These are phyloP conservation scores for Cytospora piceicola DNA, from an alignment of 2,329 filamentous ascomycete genomes.

Conservation along the genomic window DNA sequence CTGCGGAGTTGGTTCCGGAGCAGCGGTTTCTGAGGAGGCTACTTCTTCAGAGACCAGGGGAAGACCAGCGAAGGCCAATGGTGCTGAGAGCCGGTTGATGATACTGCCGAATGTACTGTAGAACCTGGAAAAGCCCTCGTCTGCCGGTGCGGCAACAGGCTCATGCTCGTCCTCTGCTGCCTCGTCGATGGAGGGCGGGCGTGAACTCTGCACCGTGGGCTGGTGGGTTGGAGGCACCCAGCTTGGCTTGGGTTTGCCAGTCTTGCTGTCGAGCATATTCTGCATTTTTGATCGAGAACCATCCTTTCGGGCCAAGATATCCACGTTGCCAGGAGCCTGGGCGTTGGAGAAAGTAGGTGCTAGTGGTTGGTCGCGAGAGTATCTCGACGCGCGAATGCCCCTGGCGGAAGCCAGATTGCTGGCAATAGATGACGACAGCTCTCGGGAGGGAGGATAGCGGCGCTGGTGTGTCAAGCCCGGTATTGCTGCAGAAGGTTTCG, in stretches of 20 bases:
- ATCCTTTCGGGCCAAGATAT: conserved; percentile 57
- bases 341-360: conserved; percentile 75
- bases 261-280: conserved; percentile 55
- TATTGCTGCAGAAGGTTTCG: conserved; percentile 37
- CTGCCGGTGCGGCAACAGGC: conserved; percentile 43
- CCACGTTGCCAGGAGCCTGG: conserved; percentile 72
- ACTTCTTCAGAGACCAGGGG: conserved; percentile 68
- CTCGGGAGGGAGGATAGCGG: conserved; percentile 63
- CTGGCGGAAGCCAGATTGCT: conserved; percentile 85
- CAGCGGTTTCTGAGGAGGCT: conserved; percentile 37
- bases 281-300: conserved; percentile 58
- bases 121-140: conserved; percentile 87
- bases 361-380: conserved; percentile 65
- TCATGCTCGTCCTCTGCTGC: conserved; percentile 38
- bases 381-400: conserved; percentile 68
- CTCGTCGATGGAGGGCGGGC: conserved; percentile 35
- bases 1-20: conserved; percentile 46
- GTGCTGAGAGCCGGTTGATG: conserved; percentile 86
- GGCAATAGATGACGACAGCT: conserved; percentile 80
- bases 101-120: conserved; percentile 90
- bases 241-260: conserved; percentile 58
- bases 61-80: conserved; percentile 88
- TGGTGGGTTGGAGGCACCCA: conserved; percentile 53
- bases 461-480: conserved; percentile 48
- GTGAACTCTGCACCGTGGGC: conserved; percentile 34